Conservation (phyloP, 768 basidiomycete species). For the Stropharia rugosoannulata region DNA sequence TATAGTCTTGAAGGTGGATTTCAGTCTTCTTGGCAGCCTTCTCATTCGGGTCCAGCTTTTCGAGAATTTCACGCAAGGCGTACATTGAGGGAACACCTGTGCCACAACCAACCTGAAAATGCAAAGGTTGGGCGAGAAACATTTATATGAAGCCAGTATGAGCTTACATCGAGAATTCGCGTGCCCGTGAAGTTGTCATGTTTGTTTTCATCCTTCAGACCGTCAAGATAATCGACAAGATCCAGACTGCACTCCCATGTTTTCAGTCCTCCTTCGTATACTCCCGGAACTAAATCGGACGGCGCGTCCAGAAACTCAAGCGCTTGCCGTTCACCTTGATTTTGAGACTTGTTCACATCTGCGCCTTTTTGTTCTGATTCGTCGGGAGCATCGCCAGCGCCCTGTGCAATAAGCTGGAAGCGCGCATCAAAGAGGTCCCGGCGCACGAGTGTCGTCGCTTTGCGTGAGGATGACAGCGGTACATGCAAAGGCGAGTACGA, state of each 20-base stretch:
- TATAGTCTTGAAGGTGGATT: constrained; percentile 92
- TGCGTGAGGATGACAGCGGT: constrained; percentile 36
- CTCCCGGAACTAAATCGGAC: constrained; percentile 86
- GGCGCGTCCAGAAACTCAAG: constrained; percentile 75
- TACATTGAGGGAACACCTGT: constrained; percentile 84
- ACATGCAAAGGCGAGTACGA: constrained; percentile 77
- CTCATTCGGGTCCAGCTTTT: constrained; percentile 11
- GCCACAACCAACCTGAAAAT: constrained; percentile 82
- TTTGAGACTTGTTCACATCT: background rate
- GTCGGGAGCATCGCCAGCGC: constrained; percentile 27
- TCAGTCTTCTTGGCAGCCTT: constrained; percentile 33
- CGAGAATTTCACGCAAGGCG: constrained; percentile 63
- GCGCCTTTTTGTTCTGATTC: constrained; percentile 13
- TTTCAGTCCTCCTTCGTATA: constrained; percentile 96
- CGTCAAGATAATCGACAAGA: constrained; percentile 65
- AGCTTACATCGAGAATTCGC: constrained; percentile 71
- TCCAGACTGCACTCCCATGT: constrained; percentile 98
- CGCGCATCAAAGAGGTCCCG: constrained; percentile 94
- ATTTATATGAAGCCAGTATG: background rate
- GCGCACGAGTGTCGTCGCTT: constrained; percentile 51
- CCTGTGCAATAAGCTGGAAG: constrained; percentile 84
- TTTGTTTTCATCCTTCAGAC: constrained; percentile 19
- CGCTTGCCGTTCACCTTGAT: constrained; percentile 21
- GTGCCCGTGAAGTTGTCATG: constrained; percentile 38
- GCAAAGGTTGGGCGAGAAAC: background rate